Evolutionary conservation across 78 protist genomes (phyloP).

Genomic region (Dictyostelium brefeldianum): DNA sequence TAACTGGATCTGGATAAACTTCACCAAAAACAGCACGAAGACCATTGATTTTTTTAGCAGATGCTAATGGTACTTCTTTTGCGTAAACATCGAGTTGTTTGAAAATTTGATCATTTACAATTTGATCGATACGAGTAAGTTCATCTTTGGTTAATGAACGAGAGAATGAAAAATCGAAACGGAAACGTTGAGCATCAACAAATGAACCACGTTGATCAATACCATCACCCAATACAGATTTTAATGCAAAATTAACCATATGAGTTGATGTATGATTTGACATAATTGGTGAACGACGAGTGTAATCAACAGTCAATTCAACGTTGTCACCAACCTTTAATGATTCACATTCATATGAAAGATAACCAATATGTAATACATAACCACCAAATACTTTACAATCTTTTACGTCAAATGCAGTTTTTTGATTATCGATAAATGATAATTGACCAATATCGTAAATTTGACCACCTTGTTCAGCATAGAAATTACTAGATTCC

Average conservation of each 20-base stretch:
- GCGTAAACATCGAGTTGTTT: constrained; percentile 77
- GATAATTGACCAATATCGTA: constrained; percentile 91
- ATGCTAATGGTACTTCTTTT: constrained; percentile 77
- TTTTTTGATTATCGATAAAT: constrained; percentile 38
- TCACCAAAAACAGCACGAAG: constrained; percentile 97
- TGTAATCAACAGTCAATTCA: constrained; percentile 81
- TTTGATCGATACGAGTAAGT: constrained; percentile 78
- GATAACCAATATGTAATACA: constrained; percentile 94
- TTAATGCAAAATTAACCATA: constrained; percentile 94
- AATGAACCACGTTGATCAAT: constrained; percentile 96
- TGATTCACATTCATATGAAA: constrained; percentile 69
- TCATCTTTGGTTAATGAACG: constrained; percentile 67
- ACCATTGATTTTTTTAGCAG: constrained; percentile 90
- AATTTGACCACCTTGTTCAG: constrained; percentile 98
- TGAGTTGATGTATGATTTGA: constrained; percentile 98
- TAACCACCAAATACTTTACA: constrained; percentile 93
- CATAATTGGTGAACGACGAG: constrained; percentile 87
- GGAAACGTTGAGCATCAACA: constrained; percentile 86
- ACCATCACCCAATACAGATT: constrained; percentile 83
- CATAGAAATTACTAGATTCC: constrained; percentile 94
- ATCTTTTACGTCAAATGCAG: constrained; percentile 77
- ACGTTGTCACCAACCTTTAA: constrained; percentile 87
- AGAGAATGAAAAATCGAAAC: constrained; percentile 95
- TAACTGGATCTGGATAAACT: constrained; percentile 97
- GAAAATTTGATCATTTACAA: constrained; percentile 64